Evolutionary conservation across 106 monocot species (phyloP).

Genomic region (Dendrobium chrysotoxum): DNA sequence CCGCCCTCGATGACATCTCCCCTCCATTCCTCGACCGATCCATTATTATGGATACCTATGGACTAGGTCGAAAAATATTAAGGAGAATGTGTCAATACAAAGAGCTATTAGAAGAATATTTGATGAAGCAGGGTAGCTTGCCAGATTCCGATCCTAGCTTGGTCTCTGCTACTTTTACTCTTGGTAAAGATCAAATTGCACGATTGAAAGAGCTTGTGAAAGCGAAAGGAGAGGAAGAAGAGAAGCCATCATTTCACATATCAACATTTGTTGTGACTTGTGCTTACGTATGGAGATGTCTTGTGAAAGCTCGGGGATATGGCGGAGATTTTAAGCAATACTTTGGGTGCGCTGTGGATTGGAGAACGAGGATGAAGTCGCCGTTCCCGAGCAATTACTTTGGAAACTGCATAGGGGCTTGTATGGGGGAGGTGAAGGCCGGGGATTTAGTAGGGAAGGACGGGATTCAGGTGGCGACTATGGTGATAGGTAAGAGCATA

Average conservation of each 20-base stretch:
- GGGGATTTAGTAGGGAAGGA: neutral
- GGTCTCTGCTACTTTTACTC: slow-evolving; percentile 9
- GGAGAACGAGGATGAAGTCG: slow-evolving; percentile 14
- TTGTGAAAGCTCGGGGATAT: neutral
- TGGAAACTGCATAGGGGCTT: slow-evolving; percentile 26
- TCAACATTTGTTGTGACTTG: slow-evolving; percentile 22
- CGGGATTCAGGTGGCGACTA: neutral
- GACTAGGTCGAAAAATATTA: too few relatives aligned
- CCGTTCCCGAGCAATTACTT: slow-evolving; percentile 22
- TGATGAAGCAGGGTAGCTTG: too few relatives aligned
- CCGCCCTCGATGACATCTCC: too few relatives aligned
- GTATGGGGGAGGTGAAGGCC: slow-evolving; percentile 3
- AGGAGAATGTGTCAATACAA: too few relatives aligned
- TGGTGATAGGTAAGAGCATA: neutral
- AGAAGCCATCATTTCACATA: neutral
- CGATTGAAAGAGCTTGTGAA: slow-evolving; percentile 5
- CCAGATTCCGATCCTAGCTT: neutral
- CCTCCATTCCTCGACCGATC: slow-evolving; percentile 19
- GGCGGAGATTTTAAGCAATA: neutral
- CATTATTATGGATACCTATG: slow-evolving; percentile 5
- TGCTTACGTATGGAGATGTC: slow-evolving; percentile 17
- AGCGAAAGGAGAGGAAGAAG: neutral
- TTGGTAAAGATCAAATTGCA: neutral
- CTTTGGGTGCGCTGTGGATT: slow-evolving; percentile 7
- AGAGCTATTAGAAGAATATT: too few relatives aligned